These are phyloP conservation scores for Populus trichocarpa DNA, from an alignment of 441 rosid genomes.

Conservation along the genomic window DNA sequence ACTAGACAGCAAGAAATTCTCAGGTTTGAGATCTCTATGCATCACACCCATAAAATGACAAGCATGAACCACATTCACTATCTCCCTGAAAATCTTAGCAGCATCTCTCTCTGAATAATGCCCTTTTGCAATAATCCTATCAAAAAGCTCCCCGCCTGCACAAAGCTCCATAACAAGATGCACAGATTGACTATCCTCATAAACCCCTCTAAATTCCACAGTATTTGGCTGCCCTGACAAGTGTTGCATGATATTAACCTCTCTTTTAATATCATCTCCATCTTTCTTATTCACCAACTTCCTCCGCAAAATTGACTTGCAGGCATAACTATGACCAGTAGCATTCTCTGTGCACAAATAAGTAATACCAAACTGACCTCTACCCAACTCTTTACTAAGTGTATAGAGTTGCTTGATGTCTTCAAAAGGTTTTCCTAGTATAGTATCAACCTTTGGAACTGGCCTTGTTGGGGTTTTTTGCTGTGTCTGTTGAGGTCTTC, in stretches of 20 bases:
- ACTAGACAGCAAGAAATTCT: conserved; percentile 78
- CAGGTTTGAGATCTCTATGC: conserved; percentile 95
- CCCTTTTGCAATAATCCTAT: conserved; percentile 69
- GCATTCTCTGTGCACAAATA: conserved; percentile 84
- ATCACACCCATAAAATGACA: conserved; percentile 95
- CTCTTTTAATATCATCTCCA: conserved; percentile 76
- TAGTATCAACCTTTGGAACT: conserved; percentile 37
- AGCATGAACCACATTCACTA: conserved; percentile 79
- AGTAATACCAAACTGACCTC: conserved; percentile 90
- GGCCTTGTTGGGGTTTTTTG: conserved; percentile 21
- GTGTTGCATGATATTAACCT: conserved; percentile 86
- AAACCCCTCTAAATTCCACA: conserved; percentile 83
- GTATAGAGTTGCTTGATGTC: conserved; percentile 56
- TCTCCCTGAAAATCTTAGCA: conserved; percentile 57
- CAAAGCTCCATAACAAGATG: conserved; percentile 97
- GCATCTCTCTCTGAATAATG: conserved; percentile 92
- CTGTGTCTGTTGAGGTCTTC: conserved; percentile 18
- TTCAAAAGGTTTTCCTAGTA: conserved; percentile 73
- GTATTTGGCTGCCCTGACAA: conserved; percentile 85
- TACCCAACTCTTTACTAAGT: conserved; percentile 75
- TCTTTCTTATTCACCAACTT: conserved; percentile 62
- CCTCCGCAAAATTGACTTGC: conserved; percentile 86
- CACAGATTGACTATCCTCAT: conserved; percentile 79
- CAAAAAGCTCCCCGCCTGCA: conserved; percentile 96
- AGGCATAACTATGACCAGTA: conserved; percentile 59